phyloP scores from a whole-genome alignment of 2,329 filamentous ascomycete species.

The Alternaria angustiovoidea region DNA sequence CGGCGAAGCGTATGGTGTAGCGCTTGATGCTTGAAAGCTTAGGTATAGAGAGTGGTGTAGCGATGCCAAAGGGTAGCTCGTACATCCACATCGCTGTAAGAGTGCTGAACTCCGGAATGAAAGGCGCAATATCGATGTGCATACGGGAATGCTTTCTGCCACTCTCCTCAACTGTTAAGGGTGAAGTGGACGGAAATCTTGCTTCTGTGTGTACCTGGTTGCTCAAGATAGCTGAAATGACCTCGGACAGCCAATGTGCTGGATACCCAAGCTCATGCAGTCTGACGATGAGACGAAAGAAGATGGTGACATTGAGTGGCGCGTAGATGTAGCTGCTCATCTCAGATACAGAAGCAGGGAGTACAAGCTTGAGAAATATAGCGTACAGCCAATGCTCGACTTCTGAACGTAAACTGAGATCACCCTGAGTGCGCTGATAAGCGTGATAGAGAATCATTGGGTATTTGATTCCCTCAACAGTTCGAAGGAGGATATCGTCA shows the following conservation, averaged over 20 bases:
- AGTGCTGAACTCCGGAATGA: no score
- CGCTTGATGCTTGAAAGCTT: background rate
- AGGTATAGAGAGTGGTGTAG: background rate
- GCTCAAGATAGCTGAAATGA: background rate
- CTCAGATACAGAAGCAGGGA: background rate
- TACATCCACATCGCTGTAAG: no score
- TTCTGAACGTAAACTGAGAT: background rate
- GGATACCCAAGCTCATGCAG: background rate
- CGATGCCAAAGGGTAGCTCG: background rate
- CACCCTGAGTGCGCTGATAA: background rate
- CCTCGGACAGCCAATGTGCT: background rate
- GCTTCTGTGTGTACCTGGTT: background rate
- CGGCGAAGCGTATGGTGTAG: background rate
- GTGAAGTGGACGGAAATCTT: no score
- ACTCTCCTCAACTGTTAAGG: no score
- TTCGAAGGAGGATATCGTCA: no score
- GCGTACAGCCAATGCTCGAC: background rate
- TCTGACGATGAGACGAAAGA: background rate
- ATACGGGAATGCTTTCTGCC: no score
- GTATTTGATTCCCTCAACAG: no score
- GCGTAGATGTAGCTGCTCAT: no score
- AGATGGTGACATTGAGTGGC: background rate
- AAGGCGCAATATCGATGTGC: no score
- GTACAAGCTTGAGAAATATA: background rate
- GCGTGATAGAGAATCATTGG: background rate